These are phyloP conservation scores for Dothistroma septosporum DNA, from an alignment of 2,329 filamentous ascomycete species.

Conservation along the genomic window DNA sequence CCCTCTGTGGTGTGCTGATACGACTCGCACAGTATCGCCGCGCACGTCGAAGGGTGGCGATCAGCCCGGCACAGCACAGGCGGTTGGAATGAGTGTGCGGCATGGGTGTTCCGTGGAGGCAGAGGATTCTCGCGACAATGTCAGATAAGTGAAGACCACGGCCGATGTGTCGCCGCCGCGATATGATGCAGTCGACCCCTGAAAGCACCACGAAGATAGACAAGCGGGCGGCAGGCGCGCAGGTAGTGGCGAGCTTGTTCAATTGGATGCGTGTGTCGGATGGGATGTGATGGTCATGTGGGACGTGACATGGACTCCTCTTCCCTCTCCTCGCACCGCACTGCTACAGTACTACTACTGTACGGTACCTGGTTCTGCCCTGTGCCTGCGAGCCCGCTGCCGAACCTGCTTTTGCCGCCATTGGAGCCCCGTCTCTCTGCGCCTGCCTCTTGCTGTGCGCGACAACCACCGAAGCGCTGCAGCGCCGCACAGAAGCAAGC, in stretches of 20 bases:
- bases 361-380: background rate
- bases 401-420: background rate
- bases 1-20: background rate
- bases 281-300: background rate
- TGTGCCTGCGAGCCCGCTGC: background rate
- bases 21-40: background rate
- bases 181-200: background rate
- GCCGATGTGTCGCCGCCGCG: background rate
- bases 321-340: background rate
- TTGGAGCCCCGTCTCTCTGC: background rate
- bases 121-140: background rate
- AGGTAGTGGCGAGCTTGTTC: background rate
- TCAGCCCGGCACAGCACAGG: constrained; percentile 1
- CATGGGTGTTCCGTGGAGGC: background rate
- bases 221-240: background rate
- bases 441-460: background rate
- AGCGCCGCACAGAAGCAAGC: background rate
- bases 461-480: background rate
- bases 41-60: background rate
- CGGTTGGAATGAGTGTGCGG: background rate
- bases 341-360: too few relatives aligned
- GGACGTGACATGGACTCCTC: background rate
- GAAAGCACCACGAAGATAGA: background rate
- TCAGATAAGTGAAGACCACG: background rate
- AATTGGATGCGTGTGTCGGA: background rate